Percentiles rank a stretch among this genome's conserved stretches.
These are phyloP conservation scores for Fragaria vesca DNA, from an alignment of 306 rosid species.

Conservation along the genomic window DNA sequence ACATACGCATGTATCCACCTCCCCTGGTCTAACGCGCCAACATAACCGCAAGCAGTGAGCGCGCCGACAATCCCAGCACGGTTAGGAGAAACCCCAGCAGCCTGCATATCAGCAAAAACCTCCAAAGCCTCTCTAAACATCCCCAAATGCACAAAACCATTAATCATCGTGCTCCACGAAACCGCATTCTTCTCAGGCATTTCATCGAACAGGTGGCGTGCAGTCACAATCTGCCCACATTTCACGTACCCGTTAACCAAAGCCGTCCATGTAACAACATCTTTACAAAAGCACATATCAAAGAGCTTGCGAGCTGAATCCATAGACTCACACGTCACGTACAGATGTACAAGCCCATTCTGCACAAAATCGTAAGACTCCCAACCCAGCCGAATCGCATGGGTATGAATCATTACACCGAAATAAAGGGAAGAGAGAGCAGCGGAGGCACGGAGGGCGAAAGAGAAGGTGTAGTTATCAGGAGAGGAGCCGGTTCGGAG, in stretches of 20 bases:
- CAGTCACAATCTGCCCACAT: slow-evolving; percentile 23
- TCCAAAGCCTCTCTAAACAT: slow-evolving; percentile 45
- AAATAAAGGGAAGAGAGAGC: slow-evolving; percentile 27
- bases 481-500: slow-evolving; percentile 33
- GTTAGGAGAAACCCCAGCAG: slow-evolving; percentile 35
- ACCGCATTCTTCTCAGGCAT: slow-evolving; percentile 46
- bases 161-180: slow-evolving; percentile 53
- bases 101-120: slow-evolving; percentile 41
- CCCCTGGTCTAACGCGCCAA: slow-evolving; percentile 51
- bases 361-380: slow-evolving; percentile 50
- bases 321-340: slow-evolving; percentile 30
- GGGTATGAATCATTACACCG: slow-evolving; percentile 38
- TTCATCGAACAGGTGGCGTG: slow-evolving; percentile 40
- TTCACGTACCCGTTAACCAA: slow-evolving; percentile 44
- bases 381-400: slow-evolving; percentile 40
- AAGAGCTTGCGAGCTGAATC: slow-evolving; percentile 35
- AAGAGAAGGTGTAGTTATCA: slow-evolving; percentile 46
- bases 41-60: slow-evolving; percentile 44
- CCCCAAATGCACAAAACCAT: slow-evolving; percentile 44
- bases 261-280: slow-evolving; percentile 47
- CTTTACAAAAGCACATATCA: slow-evolving; percentile 29
- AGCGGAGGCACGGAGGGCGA: slow-evolving; percentile 37
- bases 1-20: slow-evolving; percentile 53
- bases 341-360: slow-evolving; percentile 48
- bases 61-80: slow-evolving; percentile 41